Evolutionary conservation across 192 early-diverging fungal genomes (phyloP).

Genomic region (Haplosporangium gracile): DNA sequence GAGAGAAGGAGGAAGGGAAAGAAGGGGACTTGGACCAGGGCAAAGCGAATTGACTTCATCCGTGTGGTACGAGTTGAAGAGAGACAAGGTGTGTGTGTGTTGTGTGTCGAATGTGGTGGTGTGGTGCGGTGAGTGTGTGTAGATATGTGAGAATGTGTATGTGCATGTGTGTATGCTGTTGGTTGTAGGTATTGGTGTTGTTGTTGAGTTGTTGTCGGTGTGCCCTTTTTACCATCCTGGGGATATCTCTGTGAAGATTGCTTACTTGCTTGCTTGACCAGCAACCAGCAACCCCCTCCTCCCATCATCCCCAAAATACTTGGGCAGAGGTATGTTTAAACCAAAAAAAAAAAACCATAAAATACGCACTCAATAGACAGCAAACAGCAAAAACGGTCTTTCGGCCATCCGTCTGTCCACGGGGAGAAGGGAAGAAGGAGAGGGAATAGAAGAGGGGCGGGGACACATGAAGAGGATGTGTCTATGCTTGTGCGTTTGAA

Average conservation of each 20-base stretch:
- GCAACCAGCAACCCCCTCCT: background rate
- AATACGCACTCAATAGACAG: background rate
- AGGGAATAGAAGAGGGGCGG: background rate
- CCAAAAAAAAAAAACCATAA: background rate
- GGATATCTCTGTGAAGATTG: background rate
- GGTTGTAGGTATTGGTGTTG: background rate
- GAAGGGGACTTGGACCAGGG: too few relatives aligned
- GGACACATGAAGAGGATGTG: background rate
- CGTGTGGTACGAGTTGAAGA: background rate
- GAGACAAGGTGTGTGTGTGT: background rate
- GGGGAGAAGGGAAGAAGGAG: background rate
- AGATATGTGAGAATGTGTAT: background rate
- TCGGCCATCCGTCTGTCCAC: background rate
- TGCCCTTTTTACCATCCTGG: background rate
- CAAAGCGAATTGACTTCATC: background rate
- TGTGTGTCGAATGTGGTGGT: background rate
- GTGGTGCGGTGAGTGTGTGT: background rate
- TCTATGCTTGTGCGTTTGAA: background rate
- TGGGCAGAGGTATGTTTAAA: background rate
- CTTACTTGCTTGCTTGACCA: background rate
- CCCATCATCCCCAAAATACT: constrained; percentile 10
- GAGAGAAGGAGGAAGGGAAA: background rate
- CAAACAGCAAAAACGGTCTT: background rate
- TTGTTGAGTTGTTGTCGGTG: background rate
- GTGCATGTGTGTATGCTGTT: background rate